These are phyloP conservation scores for Sistotremastrum suecicum DNA, from an alignment of 768 basidiomycete genomes.

Conservation along the genomic window DNA sequence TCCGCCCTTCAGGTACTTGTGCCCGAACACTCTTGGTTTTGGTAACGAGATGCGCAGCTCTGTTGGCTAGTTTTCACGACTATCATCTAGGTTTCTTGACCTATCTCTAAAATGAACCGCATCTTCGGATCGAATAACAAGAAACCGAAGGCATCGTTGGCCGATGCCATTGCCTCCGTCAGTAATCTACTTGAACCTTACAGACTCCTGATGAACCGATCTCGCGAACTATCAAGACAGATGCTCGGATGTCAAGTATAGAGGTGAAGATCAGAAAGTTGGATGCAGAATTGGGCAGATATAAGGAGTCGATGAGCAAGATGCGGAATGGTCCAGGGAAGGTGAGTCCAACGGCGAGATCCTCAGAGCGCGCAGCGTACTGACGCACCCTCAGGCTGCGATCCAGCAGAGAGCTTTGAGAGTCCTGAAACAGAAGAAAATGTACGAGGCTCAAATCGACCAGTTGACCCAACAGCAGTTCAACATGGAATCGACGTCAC, in stretches of 20 bases:
- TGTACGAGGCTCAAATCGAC: slow-evolving; percentile 88
- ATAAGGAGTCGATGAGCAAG: slow-evolving; percentile 95
- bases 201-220: neutral
- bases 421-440: slow-evolving; percentile 85
- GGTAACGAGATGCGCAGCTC: too few species aligned
- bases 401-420: slow-evolving; percentile 90
- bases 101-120: slow-evolving; percentile 47
- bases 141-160: slow-evolving; percentile 75
- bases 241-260: slow-evolving; percentile 69
- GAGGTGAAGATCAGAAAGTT: slow-evolving; percentile 97
- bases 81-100: too few species aligned
- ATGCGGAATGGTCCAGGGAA: slow-evolving; percentile 90
- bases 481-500: slow-evolving; percentile 94
- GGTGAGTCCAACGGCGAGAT: slow-evolving; percentile 28
- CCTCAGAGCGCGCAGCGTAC: neutral
- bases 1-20: too few species aligned
- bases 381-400: slow-evolving; percentile 41
- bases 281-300: slow-evolving; percentile 80
- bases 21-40: too few species aligned
- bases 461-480: slow-evolving; percentile 92
- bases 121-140: slow-evolving; percentile 66
- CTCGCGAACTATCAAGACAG: slow-evolving; percentile 43
- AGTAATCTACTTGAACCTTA: slow-evolving; percentile 14
- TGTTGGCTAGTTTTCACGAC: too few species aligned
- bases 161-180: slow-evolving; percentile 88